These are phyloP conservation scores for Quercus ilex DNA, from an alignment of 306 rosid genomes.

Conservation along the genomic window DNA sequence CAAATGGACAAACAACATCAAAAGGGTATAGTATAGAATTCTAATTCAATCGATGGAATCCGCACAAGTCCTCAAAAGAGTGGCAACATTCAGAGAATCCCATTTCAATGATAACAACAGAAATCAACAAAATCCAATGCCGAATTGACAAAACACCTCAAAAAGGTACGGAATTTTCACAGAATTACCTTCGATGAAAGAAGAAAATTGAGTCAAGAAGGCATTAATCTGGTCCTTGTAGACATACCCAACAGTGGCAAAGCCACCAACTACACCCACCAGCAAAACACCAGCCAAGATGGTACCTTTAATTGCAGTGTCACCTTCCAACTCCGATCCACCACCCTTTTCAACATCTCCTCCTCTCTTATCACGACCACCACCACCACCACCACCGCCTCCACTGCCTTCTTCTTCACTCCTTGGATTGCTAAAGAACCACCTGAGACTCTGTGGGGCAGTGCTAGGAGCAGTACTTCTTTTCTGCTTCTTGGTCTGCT, in stretches of 20 bases:
- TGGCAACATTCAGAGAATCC: background rate
- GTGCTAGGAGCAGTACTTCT: constrained; percentile 32
- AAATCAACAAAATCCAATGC: background rate
- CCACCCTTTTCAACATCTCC: background rate
- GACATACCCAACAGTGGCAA: constrained; percentile 67
- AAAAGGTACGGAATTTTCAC: background rate
- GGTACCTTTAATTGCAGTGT: constrained; percentile 66
- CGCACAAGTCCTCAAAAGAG: background rate
- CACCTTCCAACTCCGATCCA: constrained; percentile 19
- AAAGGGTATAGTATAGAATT: background rate
- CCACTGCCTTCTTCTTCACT: constrained; percentile 21
- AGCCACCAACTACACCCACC: constrained; percentile 80
- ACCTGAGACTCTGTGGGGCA: constrained; percentile 52
- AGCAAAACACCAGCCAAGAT: constrained; percentile 72
- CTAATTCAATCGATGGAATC: background rate
- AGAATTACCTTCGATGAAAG: constrained; percentile 66
- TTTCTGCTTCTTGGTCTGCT: constrained; percentile 65
- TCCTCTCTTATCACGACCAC: background rate
- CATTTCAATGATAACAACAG: background rate
- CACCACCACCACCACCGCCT: constrained; percentile 3
- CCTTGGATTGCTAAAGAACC: constrained; percentile 53
- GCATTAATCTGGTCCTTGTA: constrained; percentile 73
- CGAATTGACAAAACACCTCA: background rate
- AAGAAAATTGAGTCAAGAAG: constrained; percentile 63
- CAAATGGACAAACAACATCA: background rate